A percentile compares a stretch with the other conserved stretches of the same genome.
phyloP scores from a whole-genome alignment of 2,329 filamentous ascomycete species.

The Cytospora leucostoma region DNA sequence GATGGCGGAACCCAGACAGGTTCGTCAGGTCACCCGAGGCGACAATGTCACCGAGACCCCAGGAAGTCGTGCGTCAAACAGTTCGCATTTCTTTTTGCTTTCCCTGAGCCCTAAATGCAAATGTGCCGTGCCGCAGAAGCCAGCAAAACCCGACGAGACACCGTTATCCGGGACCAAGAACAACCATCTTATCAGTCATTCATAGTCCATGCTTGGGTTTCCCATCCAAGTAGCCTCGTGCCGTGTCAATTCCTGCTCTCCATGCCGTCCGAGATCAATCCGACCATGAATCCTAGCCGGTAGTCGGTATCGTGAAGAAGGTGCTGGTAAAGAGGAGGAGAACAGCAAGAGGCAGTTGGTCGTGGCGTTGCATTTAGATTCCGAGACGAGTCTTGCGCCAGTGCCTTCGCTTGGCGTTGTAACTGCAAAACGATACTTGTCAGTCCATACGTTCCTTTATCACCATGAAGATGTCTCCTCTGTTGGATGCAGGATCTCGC shows the following conservation, averaged over 20 bases:
- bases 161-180: slow-evolving; percentile 26
- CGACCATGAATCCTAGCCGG: slow-evolving; percentile 29
- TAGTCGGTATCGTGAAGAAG: slow-evolving; percentile 24
- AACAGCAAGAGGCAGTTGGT: slow-evolving; percentile 27
- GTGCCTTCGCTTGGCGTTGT: slow-evolving; percentile 99
- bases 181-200: slow-evolving; percentile 23
- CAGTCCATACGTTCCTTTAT: slow-evolving; percentile 22
- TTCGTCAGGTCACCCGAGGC: too few relatives aligned
- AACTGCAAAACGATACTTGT: slow-evolving; percentile 58
- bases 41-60: too few relatives aligned
- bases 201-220: slow-evolving; percentile 25
- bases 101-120: slow-evolving; percentile 28
- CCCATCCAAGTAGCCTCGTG: slow-evolving; percentile 18
- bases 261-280: slow-evolving; percentile 20
- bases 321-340: slow-evolving; percentile 32
- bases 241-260: slow-evolving; percentile 17
- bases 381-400: slow-evolving; percentile 99
- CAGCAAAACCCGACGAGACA: slow-evolving; percentile 26
- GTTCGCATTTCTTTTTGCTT: slow-evolving; percentile 27
- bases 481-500: background rate
- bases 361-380: slow-evolving; percentile 73
- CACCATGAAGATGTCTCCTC: slow-evolving; percentile 17
- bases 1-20: background rate
- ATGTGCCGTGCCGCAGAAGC: slow-evolving; percentile 23
- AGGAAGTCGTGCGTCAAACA: slow-evolving; percentile 11